These are phyloP conservation scores for Edaphochlamys debaryana DNA, from an alignment of 139 green algal genomes.

Conservation along the genomic window DNA sequence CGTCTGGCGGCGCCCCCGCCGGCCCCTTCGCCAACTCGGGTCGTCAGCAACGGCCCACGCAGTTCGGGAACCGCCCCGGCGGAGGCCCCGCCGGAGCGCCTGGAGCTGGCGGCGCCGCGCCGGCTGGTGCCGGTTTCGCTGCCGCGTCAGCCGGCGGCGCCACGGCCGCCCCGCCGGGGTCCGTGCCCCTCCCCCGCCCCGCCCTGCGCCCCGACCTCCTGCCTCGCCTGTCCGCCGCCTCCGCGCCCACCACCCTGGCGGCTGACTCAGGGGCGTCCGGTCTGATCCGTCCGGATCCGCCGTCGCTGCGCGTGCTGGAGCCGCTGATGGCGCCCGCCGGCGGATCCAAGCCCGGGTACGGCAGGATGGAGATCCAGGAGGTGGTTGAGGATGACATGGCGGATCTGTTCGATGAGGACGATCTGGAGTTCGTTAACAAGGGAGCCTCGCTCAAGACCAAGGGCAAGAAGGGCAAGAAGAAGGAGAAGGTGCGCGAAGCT, in stretches of 20 bases:
- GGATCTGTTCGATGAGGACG: slow-evolving; percentile 42
- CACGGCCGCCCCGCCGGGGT: background rate
- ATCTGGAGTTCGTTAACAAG: slow-evolving; percentile 52
- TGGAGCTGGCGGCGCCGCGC: too few relatives aligned
- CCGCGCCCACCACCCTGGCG: slow-evolving; percentile 13
- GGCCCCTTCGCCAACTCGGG: too few relatives aligned
- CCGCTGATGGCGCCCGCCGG: slow-evolving; percentile 34
- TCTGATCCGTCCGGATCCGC: slow-evolving; percentile 33
- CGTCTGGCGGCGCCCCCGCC: too few relatives aligned
- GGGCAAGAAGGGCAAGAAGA: slow-evolving; percentile 44
- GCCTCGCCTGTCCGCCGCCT: background rate
- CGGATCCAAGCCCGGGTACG: background rate
- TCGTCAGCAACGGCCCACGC: too few relatives aligned
- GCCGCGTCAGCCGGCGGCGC: background rate
- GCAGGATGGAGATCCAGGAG: slow-evolving; percentile 16
- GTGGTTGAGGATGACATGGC: slow-evolving; percentile 45
- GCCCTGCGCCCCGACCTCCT: background rate
- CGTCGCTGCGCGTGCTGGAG: slow-evolving; percentile 53
- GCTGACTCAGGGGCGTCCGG: background rate
- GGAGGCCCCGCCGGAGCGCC: too few relatives aligned
- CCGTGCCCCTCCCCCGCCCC: background rate
- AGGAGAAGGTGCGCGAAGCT: background rate
- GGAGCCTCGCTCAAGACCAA: slow-evolving; percentile 26
- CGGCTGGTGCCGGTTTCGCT: background rate
- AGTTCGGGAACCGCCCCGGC: too few relatives aligned